Evolutionary conservation across 495 filamentous ascomycete species (phyloP).

Genomic region (Talaromyces ruber): DNA sequence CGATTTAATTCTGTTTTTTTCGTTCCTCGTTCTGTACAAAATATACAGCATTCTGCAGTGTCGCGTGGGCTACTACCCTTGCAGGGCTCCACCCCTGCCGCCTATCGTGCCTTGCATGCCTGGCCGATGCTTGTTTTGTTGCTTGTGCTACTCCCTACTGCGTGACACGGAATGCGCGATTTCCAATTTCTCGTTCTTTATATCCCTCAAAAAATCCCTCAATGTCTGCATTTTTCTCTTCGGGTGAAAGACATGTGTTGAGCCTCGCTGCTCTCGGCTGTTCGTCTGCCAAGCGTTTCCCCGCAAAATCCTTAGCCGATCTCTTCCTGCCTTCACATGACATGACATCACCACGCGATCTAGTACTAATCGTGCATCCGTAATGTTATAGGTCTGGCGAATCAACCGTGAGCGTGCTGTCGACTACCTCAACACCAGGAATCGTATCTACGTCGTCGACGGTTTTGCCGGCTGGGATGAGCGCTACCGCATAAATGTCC

Average conservation of each 20-base stretch:
- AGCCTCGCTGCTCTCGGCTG: background rate
- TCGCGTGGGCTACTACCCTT: slow-evolving; percentile 15
- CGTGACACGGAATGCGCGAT: slow-evolving; percentile 6
- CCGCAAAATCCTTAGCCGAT: slow-evolving; percentile 5
- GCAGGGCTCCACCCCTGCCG: slow-evolving; percentile 17
- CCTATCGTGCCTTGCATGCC: slow-evolving; percentile 14
- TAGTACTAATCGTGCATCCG: slow-evolving; percentile 13
- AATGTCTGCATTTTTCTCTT: slow-evolving; percentile 1
- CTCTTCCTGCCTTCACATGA: slow-evolving; percentile 13
- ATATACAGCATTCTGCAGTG: background rate
- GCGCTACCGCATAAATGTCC: slow-evolving; percentile 95
- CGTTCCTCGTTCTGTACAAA: slow-evolving; percentile 7
- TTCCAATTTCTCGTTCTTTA: background rate
- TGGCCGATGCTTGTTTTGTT: slow-evolving; percentile 6
- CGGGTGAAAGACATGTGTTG: slow-evolving; percentile 9
- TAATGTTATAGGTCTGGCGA: slow-evolving; percentile 96
- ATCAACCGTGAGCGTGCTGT: slow-evolving; percentile 99
- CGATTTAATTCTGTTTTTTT: slow-evolving; percentile 10
- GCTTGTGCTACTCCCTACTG: background rate
- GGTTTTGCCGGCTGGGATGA: slow-evolving; percentile 98
- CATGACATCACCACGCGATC: slow-evolving; percentile 26
- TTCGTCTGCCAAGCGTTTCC: slow-evolving; percentile 11
- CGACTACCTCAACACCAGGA: slow-evolving; percentile 97
- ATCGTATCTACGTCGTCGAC: slow-evolving; percentile 97
- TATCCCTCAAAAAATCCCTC: slow-evolving; percentile 2